phyloP scores from a whole-genome alignment of 345 rosid species.

The Populus davidiana region DNA sequence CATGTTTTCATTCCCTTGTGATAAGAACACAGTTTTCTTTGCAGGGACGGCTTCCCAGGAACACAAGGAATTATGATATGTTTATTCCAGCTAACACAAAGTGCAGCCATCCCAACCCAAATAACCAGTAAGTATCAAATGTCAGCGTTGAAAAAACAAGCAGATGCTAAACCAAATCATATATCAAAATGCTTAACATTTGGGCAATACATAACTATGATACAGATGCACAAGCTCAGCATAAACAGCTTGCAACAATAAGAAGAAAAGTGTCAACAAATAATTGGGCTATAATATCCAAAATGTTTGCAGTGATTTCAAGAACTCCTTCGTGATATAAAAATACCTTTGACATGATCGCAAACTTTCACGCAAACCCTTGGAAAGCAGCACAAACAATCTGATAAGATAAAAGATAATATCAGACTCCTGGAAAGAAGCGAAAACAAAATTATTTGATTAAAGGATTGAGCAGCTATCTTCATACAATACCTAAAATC shows the following conservation, averaged over 20 bases:
- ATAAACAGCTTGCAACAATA: constrained; percentile 13
- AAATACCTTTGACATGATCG: constrained; percentile 29
- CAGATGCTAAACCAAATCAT: background rate
- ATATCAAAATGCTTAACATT: constrained; percentile 15
- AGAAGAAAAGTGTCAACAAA: constrained; percentile 19
- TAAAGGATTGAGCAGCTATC: background rate
- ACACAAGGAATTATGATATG: background rate
- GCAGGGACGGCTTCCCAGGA: constrained; percentile 2
- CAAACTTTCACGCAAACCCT: constrained; percentile 33
- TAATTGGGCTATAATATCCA: constrained; percentile 23
- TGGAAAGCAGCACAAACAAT: constrained; percentile 28
- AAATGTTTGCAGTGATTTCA: constrained; percentile 26
- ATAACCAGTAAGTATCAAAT: background rate
- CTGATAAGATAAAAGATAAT: constrained; percentile 31
- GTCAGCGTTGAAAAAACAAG: background rate
- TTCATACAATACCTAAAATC: constrained; percentile 34
- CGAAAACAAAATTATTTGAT: background rate
- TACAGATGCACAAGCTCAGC: constrained; percentile 27
- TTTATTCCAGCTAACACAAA: background rate
- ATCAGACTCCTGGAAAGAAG: background rate
- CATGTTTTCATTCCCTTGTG: background rate
- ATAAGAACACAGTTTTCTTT: background rate
- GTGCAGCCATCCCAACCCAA: background rate
- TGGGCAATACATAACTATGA: constrained; percentile 25
- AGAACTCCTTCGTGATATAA: constrained; percentile 25